phyloP scores from a whole-genome alignment of 345 rosid species.

The Heritiera littoralis region DNA sequence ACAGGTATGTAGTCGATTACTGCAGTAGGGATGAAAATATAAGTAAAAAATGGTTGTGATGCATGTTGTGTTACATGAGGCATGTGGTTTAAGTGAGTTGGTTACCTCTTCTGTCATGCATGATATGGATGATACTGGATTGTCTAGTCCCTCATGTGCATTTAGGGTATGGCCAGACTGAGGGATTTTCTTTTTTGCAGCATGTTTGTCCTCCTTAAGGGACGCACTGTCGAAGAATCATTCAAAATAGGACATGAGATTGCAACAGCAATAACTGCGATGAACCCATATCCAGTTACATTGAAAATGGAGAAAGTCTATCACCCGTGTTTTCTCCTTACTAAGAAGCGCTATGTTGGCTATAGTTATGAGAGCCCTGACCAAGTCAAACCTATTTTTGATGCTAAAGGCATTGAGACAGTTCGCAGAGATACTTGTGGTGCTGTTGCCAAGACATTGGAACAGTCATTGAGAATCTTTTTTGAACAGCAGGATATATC shows the following conservation, averaged over 20 bases:
- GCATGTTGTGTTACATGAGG: neutral
- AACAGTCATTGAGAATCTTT: conserved; percentile 77
- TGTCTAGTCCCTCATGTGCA: neutral
- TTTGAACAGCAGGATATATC: conserved; percentile 68
- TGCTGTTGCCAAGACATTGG: conserved; percentile 89
- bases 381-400: conserved; percentile 73
- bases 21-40: neutral
- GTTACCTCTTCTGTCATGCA: neutral
- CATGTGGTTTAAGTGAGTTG: neutral
- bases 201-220: conserved; percentile 94
- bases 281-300: conserved; percentile 90
- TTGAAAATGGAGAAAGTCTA: conserved; percentile 98
- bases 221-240: conserved; percentile 66
- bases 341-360: conserved; percentile 96
- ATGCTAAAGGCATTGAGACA: conserved; percentile 98
- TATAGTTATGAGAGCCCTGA: conserved; percentile 85
- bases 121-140: conserved; percentile 4
- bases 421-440: conserved; percentile 91
- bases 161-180: neutral
- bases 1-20: conserved; percentile 61
- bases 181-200: conserved; percentile 42
- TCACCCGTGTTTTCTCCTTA: conserved; percentile 88
- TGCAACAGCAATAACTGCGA: conserved; percentile 79
- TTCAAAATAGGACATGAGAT: conserved; percentile 78
- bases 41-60: neutral